Evolutionary conservation across 192 early-diverging fungal species (phyloP).

Genomic region (Coemansia sp.): DNA sequence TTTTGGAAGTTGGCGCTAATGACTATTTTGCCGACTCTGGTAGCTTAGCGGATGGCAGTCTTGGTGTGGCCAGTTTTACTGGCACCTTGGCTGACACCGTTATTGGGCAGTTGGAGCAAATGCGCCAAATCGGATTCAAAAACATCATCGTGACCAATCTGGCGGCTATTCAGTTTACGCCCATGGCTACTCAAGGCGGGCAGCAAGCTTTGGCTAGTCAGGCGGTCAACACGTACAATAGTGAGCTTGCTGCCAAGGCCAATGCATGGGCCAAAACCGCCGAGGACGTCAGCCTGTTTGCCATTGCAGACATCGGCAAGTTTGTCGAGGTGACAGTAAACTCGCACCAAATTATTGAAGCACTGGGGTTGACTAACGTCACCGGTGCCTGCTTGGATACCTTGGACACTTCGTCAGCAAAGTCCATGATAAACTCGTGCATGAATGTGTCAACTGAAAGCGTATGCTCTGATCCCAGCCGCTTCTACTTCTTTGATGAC

Average conservation of each 20-base stretch:
- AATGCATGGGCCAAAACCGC: constrained; percentile 17
- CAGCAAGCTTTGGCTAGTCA: not conserved
- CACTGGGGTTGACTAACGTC: constrained; percentile 23
- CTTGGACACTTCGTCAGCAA: not conserved
- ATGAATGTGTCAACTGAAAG: constrained; percentile 1
- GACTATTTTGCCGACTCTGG: constrained; percentile 24
- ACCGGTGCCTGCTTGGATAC: constrained; percentile 13
- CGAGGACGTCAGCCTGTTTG: constrained; percentile 4
- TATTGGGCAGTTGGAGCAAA: constrained; percentile 26
- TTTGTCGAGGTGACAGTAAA: constrained; percentile 22
- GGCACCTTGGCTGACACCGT: constrained; percentile 15
- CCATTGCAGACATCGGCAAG: constrained; percentile 18
- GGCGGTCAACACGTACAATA: constrained; percentile 11
- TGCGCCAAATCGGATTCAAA: constrained; percentile 27
- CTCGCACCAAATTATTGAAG: constrained; percentile 10
- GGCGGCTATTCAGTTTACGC: constrained; percentile 38
- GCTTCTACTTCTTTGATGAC: constrained; percentile 24
- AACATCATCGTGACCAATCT: constrained; percentile 31
- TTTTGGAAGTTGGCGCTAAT: constrained; percentile 34
- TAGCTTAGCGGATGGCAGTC: not conserved
- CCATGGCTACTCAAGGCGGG: constrained; percentile 5
- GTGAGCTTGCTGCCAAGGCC: constrained; percentile 12
- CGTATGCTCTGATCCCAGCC: constrained; percentile 21
- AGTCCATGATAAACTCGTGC: constrained; percentile 1
- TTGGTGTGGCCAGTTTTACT: constrained; percentile 13